Evolutionary conservation across 805 yeast genomes (phyloP), one percentile per base, ranked within the genome.

Genomic region (Metschnikowia amazonensis): DNA sequence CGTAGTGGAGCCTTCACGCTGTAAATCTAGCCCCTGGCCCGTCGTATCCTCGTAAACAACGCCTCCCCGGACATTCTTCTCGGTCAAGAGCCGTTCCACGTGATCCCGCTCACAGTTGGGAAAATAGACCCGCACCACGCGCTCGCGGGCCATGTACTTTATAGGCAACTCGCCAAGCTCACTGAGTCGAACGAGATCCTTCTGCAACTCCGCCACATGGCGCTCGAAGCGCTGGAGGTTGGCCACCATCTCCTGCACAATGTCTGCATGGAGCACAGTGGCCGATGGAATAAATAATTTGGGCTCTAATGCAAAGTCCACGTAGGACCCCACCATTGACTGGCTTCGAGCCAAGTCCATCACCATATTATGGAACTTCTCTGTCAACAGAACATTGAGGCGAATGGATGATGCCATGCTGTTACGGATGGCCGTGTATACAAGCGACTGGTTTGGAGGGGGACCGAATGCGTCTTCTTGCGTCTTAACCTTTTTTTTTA

Each of bases 81-180:
- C 94, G 32, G 70, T 59, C 48, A 85, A 63, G 48, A 86, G 63
- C 17, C 51, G 49, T 54, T 82, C 84, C 54, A 86, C 77, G 52
- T 80, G 80, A 5, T 61, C 67, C 5, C 73, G 64, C 48, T 84
- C 88, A 48, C 84, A 74, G 59, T 84, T 86, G 28, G 92, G 89
- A 66, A 88, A 86, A 59, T 78, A 83, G 11, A 83, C 78, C 52
- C 83, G 67, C 9, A 55, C 48, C 25, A 65, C 58, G 43, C 62
- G 63, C 25, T 70, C 65, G 10, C 65, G 60, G 31, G 64, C 57
- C 37, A 70, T 70, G 44, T 77, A 64, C 38, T 80, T 70, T 44
- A 84, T 68, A 7, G 86, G 89, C 51, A 81, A 76, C 50, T 81
- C 80, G 2, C 94, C 94, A 46, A 82, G 77, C 25, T 80, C 77